Evolutionary conservation across 1,284 basidiomycete species (phyloP).

Genomic region (Sporisorium exsertum): DNA sequence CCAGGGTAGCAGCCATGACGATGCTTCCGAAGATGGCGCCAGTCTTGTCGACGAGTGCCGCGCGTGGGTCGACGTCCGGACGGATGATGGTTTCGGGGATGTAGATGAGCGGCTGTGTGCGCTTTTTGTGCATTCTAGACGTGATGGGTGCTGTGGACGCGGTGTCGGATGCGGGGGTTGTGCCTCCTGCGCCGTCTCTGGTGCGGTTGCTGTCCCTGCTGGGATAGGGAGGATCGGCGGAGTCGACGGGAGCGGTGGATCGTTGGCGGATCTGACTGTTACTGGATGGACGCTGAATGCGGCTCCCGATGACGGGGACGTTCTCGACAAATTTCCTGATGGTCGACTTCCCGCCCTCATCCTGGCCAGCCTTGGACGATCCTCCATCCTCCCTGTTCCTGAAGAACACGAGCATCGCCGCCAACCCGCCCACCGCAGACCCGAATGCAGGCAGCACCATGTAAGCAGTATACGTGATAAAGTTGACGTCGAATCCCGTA

Average conservation of each 20-base stretch:
- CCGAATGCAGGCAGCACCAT: slow-evolving; percentile 65
- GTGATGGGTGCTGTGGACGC: slow-evolving; percentile 17
- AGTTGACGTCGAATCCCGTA: slow-evolving; percentile 60
- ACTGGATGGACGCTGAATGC: neutral
- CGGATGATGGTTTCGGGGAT: slow-evolving; percentile 71
- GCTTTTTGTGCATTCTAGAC: slow-evolving; percentile 6
- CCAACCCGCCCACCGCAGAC: slow-evolving; percentile 50
- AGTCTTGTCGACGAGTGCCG: slow-evolving; percentile 72
- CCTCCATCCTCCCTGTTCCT: slow-evolving; percentile 33
- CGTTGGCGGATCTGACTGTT: slow-evolving; percentile 31
- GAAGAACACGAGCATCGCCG: slow-evolving; percentile 57
- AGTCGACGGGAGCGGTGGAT: slow-evolving; percentile 8
- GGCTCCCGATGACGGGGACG: slow-evolving; percentile 31
- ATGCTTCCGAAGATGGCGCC: slow-evolving; percentile 73
- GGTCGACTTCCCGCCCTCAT: slow-evolving; percentile 5
- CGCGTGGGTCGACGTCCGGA: slow-evolving; percentile 71
- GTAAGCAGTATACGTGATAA: slow-evolving; percentile 65
- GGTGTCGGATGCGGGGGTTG: slow-evolving; percentile 19
- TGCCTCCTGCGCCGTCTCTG: slow-evolving; percentile 3
- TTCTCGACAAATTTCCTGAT: slow-evolving; percentile 37
- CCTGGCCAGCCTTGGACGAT: slow-evolving; percentile 5
- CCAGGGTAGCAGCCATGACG: slow-evolving; percentile 74
- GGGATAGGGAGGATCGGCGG: neutral
- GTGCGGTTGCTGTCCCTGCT: neutral
- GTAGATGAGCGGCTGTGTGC: slow-evolving; percentile 52